A percentile compares a stretch with the other conserved stretches of the same genome.
Conservation (phyloP, 345 rosid species). For the Murraya paniculata region DNA sequence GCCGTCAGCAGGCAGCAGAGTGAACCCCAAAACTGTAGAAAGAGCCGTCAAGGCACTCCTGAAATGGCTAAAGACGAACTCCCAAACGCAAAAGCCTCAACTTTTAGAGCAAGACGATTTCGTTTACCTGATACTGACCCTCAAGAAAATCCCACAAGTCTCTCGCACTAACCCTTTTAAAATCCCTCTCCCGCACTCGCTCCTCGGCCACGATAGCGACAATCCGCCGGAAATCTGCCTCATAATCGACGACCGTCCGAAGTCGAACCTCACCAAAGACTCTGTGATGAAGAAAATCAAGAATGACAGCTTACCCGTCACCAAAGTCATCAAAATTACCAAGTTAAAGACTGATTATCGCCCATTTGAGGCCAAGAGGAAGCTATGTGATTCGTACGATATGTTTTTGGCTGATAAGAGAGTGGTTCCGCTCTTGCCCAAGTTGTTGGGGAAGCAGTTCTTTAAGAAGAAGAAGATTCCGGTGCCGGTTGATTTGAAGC, state of each 20-base stretch:
- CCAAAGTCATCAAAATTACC: slow-evolving; percentile 63
- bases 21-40: slow-evolving; percentile 34
- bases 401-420: slow-evolving; percentile 50
- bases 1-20: slow-evolving; percentile 12
- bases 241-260: slow-evolving; percentile 70
- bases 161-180: slow-evolving; percentile 52
- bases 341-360: slow-evolving; percentile 52
- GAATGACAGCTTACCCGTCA: slow-evolving; percentile 55
- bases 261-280: slow-evolving; percentile 59
- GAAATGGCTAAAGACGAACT: slow-evolving; percentile 50
- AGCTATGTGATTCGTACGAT: slow-evolving; percentile 47
- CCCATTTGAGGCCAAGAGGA: slow-evolving; percentile 51
- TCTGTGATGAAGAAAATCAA: slow-evolving; percentile 59
- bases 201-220: slow-evolving; percentile 27
- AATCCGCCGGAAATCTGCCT: slow-evolving; percentile 62
- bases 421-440: slow-evolving; percentile 61
- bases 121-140: slow-evolving; percentile 50
- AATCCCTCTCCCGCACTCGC: slow-evolving; percentile 50
- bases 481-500: slow-evolving; percentile 53
- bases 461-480: slow-evolving; percentile 72
- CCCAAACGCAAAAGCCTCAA: slow-evolving; percentile 50
- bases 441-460: slow-evolving; percentile 74
- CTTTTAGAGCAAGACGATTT: slow-evolving; percentile 71
- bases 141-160: slow-evolving; percentile 65
- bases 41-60: slow-evolving; percentile 47